phyloP scores from a whole-genome alignment of 2,329 filamentous ascomycete genomes.

The Colletotrichum gloeosporioides region DNA sequence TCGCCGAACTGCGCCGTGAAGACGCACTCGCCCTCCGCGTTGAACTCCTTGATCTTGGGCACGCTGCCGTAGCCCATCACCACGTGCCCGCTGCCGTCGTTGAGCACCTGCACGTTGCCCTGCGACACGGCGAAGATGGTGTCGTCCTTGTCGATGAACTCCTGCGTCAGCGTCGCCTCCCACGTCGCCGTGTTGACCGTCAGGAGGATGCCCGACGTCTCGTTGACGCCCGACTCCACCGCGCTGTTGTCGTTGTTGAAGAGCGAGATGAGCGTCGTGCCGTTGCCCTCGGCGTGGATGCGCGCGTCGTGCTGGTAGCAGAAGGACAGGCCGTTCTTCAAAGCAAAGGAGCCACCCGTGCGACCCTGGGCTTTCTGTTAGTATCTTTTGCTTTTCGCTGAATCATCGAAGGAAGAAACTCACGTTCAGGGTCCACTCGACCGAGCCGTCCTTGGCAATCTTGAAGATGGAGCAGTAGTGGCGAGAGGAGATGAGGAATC shows the following conservation, averaged over 20 bases:
- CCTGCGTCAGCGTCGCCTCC: constrained; percentile 30
- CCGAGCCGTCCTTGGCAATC: constrained; percentile 36
- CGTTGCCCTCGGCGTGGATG: constrained; percentile 24
- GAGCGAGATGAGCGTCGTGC: constrained; percentile 31
- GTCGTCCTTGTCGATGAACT: constrained; percentile 23
- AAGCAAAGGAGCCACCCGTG: constrained; percentile 19
- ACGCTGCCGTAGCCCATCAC: constrained; percentile 63
- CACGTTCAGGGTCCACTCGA: constrained; percentile 24
- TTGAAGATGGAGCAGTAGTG: constrained; percentile 52
- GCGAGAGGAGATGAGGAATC: constrained; percentile 61
- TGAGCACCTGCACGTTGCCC: constrained; percentile 56
- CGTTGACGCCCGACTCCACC: constrained; percentile 22
- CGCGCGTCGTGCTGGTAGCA: constrained; percentile 41
- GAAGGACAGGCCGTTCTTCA: constrained; percentile 31
- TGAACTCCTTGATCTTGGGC: constrained; percentile 52
- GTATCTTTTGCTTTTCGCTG: fast-evolving
- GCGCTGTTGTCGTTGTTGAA: constrained; percentile 40
- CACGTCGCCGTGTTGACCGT: constrained; percentile 28
- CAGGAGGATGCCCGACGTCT: constrained; percentile 28
- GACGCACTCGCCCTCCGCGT: constrained; percentile 50
- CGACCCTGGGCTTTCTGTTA: not conserved
- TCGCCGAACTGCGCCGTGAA: constrained; percentile 56
- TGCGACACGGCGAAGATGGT: constrained; percentile 52
- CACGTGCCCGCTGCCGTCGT: constrained; percentile 49
- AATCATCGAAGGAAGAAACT: not conserved